Percentiles rank a stretch among this genome's conserved stretches.
phyloP scores from a whole-genome alignment of 345 rosid genomes.

The Punica granatum region DNA sequence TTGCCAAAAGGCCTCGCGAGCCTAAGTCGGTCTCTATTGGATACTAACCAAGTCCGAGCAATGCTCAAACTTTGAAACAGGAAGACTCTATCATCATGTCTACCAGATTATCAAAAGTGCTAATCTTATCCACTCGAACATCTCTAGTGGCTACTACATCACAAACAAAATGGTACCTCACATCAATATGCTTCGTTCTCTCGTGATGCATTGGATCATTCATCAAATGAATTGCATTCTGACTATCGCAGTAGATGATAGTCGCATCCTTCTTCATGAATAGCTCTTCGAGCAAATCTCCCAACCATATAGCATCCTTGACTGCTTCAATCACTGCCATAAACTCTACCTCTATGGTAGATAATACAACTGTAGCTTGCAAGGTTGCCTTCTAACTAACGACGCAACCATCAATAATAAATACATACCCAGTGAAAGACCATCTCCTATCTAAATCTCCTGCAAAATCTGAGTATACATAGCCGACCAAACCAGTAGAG shows the following conservation, averaged over 20 bases:
- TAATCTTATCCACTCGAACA: too few relatives aligned
- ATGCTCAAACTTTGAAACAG: too few relatives aligned
- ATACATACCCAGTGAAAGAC: not conserved
- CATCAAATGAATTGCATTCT: not conserved
- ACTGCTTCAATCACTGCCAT: not conserved
- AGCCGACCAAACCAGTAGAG: not conserved
- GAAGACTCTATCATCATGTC: too few relatives aligned
- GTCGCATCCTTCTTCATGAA: too few relatives aligned
- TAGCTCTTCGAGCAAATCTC: not conserved
- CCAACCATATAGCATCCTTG: not conserved
- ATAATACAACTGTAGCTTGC: not conserved
- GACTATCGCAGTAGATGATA: not conserved
- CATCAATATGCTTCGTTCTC: too few relatives aligned
- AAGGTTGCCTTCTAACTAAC: not conserved
- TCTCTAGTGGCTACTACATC: too few relatives aligned
- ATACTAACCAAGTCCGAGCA: too few relatives aligned
- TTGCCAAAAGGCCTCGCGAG: too few relatives aligned
- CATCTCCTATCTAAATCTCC: not conserved
- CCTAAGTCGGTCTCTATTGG: too few relatives aligned
- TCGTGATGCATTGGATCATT: not conserved
- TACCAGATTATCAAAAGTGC: too few relatives aligned
- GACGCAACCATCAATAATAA: not conserved
- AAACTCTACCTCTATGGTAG: not conserved
- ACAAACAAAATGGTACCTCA: too few relatives aligned
- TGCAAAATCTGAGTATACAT: not conserved